Conservation (phyloP, 2,329 filamentous ascomycete genomes). For the Ascochyta pisi region DNA sequence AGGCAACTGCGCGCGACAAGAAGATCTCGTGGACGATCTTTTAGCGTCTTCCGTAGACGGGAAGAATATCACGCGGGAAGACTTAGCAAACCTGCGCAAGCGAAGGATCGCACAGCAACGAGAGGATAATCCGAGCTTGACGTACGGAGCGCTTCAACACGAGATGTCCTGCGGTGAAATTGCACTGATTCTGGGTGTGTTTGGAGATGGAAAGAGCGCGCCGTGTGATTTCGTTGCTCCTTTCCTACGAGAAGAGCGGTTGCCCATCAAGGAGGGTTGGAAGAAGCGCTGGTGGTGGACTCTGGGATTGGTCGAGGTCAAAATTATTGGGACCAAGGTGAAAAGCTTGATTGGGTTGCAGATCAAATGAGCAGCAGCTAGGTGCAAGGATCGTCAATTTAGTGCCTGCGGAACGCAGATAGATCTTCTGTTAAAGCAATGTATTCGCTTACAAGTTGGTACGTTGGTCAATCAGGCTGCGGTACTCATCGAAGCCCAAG, state of each 20-base stretch:
- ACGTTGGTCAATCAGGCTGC: too few relatives aligned
- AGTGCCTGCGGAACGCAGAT: too few relatives aligned
- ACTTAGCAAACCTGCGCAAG: conserved; percentile 4
- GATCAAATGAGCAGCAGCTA: not conserved
- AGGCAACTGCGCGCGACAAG: conserved; percentile 11
- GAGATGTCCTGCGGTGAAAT: conserved; percentile 16
- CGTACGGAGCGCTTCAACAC: conserved; percentile 13
- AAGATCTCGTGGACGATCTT: conserved; percentile 1
- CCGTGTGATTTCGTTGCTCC: conserved; percentile 6
- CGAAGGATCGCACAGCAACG: conserved; percentile 12
- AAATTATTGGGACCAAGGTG: conserved; percentile 9
- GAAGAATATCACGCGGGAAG: conserved; percentile 4
- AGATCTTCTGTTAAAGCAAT: too few relatives aligned
- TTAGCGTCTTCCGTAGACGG: conserved; percentile 4
- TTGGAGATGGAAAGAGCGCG: conserved; percentile 13
- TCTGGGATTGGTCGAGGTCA: conserved; percentile 13
- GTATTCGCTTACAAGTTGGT: too few relatives aligned
- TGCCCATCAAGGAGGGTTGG: conserved; percentile 22
- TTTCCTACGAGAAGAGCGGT: conserved; percentile 13
- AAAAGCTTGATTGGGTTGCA: conserved; percentile 9
- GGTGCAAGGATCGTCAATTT: too few relatives aligned
- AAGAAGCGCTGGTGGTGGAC: conserved; percentile 19
- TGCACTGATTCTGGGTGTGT: conserved; percentile 13
- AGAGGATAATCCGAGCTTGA: conserved; percentile 6
- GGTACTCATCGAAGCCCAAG: too few relatives aligned